Percentiles rank a stretch among this genome's conserved stretches.
These are phyloP conservation scores for Coemansia sp. DNA, from an alignment of 371 early-diverging fungal genomes.

Conservation along the genomic window DNA sequence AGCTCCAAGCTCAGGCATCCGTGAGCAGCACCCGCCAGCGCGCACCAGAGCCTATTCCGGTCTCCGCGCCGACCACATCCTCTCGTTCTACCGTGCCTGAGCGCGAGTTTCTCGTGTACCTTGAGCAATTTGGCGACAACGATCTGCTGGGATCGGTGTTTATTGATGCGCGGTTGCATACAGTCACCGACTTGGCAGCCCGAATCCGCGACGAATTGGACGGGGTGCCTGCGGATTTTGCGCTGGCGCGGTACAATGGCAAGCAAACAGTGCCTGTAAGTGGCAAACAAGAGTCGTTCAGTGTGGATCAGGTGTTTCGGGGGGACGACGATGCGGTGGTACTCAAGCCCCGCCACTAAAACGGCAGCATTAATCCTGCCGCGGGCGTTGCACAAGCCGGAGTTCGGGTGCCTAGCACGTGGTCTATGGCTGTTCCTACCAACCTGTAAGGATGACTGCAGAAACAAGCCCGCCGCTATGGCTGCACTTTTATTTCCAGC, in stretches of 20 bases:
- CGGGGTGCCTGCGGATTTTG: constrained; percentile 57
- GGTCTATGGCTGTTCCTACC: background rate
- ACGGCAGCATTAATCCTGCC: background rate
- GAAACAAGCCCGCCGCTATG: background rate
- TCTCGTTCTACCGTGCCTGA: constrained; percentile 1
- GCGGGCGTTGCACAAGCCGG: background rate
- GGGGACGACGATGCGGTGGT: constrained; percentile 31
- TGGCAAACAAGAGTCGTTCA: constrained; percentile 58
- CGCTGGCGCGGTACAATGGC: constrained; percentile 62
- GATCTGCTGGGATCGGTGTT: constrained; percentile 37
- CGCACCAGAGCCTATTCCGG: background rate
- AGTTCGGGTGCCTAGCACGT: constrained; percentile 11
- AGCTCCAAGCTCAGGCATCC: constrained; percentile 34
- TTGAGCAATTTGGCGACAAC: constrained; percentile 8
- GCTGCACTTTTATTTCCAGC: background rate
- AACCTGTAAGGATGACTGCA: constrained; percentile 2
- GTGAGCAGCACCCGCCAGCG: constrained; percentile 11
- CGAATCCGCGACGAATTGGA: constrained; percentile 59
- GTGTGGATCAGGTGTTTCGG: constrained; percentile 26
- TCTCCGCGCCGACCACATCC: background rate
- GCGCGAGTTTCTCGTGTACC: constrained; percentile 41
- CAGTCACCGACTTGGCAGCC: constrained; percentile 14
- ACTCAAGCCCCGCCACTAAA: background rate
- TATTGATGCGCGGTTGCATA: constrained; percentile 22
- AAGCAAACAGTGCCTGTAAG: constrained; percentile 63